Conservation (phyloP, 495 filamentous ascomycete genomes). For the Hyaloscypha variabilis region DNA sequence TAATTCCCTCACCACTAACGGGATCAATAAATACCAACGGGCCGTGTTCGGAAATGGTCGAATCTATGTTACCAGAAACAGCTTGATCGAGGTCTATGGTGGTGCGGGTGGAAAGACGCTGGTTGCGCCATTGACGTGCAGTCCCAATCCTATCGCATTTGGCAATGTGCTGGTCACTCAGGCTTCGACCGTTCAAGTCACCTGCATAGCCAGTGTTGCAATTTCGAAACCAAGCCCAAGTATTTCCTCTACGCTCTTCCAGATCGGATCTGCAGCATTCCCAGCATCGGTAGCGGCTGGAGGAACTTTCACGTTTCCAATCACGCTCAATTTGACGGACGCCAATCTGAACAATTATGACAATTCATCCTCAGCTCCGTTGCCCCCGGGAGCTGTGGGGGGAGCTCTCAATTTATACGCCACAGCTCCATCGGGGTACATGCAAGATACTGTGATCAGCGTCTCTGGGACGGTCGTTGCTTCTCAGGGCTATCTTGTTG, state of each 20-base stretch:
- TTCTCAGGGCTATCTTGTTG: background rate
- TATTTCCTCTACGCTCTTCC: background rate
- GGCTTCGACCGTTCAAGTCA: background rate
- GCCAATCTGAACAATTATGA: background rate
- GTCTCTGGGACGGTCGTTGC: background rate
- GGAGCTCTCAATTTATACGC: background rate
- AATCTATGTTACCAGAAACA: background rate
- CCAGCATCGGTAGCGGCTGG: background rate
- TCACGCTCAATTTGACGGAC: background rate
- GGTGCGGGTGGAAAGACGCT: background rate
- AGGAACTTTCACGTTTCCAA: background rate
- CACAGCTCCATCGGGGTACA: background rate
- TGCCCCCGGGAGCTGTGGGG: background rate
- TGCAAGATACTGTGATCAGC: background rate
- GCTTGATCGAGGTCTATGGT: background rate
- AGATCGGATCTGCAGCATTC: background rate
- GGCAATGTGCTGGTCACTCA: background rate
- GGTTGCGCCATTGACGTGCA: background rate
- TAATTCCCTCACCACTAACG: slow-evolving; percentile 19
- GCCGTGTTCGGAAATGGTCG: slow-evolving; percentile 43
- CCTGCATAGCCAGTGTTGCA: background rate
- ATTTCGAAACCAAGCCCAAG: background rate
- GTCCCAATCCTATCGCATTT: background rate
- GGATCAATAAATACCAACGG: slow-evolving; percentile 43
- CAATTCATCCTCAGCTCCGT: background rate